These are phyloP conservation scores for Dactylonectria estremocensis DNA, from an alignment of 2,329 filamentous ascomycete genomes.

Conservation along the genomic window DNA sequence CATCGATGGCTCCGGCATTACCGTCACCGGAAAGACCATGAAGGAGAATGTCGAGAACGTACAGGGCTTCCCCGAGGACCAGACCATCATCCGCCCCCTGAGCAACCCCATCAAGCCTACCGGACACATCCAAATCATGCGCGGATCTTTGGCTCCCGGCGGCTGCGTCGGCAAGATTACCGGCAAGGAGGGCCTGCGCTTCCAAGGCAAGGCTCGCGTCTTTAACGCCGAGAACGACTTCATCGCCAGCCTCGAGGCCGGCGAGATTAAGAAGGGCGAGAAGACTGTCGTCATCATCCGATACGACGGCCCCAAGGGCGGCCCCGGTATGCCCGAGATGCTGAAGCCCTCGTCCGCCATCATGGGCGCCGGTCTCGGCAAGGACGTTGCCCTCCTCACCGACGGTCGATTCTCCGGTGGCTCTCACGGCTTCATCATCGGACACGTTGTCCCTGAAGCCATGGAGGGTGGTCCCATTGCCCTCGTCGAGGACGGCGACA, in stretches of 20 bases:
- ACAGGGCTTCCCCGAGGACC: conserved; percentile 81
- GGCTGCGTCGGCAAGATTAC: conserved; percentile 96
- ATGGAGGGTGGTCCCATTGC: conserved; percentile 89
- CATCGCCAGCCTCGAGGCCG: conserved; percentile 81
- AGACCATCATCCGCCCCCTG: conserved; percentile 86
- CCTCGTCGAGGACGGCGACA: conserved; percentile 85
- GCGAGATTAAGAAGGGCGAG: conserved; percentile 86
- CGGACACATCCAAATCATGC: conserved; percentile 90
- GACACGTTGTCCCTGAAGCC: conserved; percentile 90
- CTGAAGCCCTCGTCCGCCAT: conserved; percentile 93
- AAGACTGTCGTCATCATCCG: conserved; percentile 93
- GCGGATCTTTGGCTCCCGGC: conserved; percentile 86
- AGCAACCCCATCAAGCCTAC: conserved; percentile 88
- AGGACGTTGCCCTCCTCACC: conserved; percentile 82
- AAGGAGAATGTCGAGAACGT: conserved; percentile 87
- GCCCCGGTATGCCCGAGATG: conserved; percentile 96
- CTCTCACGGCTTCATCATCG: conserved; percentile 89
- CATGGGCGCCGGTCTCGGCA: conserved; percentile 89
- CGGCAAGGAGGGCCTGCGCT: conserved; percentile 89
- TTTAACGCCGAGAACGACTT: conserved; percentile 89
- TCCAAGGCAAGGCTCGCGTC: conserved; percentile 84
- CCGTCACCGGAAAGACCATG: conserved; percentile 91
- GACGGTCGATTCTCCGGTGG: conserved; percentile 86
- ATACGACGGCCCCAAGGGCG: conserved; percentile 94
- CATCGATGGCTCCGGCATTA: conserved; percentile 84